Base-by-base conservation (phyloP, 106 monocot genomes). In the Ottelia alismoides region DNA sequence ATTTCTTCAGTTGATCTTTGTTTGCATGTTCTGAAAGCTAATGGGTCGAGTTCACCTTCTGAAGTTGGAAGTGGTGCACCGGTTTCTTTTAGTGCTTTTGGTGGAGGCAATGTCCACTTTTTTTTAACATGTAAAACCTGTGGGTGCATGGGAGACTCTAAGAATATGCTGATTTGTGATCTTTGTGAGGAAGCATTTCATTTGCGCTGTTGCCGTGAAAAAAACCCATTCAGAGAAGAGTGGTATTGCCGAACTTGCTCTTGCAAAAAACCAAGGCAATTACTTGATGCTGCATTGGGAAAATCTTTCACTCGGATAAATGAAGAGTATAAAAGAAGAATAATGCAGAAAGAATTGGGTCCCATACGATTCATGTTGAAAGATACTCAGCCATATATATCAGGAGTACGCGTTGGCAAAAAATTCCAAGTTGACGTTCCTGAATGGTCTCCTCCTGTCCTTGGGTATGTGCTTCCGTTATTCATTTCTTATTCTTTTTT, bases 401-500 rank as follows among this genome's bases (percentile, higher is more conserved):
- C 74, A 46, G 43, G 65, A 23, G 77, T 73, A 25, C 80, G 80
- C 27, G 62, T 85, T 74, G 90, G 84, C 27, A 31, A 49, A 32
- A 60, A 71, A 53, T 91, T 75, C 70, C 90, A 91, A 75, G 77
- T 31, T 35, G 72, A 91, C 53, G 75, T 85, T 74, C 70, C 74
- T 28, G 75, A 72, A 18, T 84, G 80, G 75, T n/a, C n/a, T n/a
- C n/a, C n/a, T n/a, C n/a, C n/a, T n/a, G n/a, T n/a, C n/a, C n/a
- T n/a, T n/a, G n/a, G n/a, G n/a, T n/a, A n/a, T n/a, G n/a, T n/a
- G n/a, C n/a, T n/a, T n/a, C n/a, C n/a, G n/a, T n/a, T n/a, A n/a
- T n/a, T n/a, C n/a, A n/a, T n/a, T n/a, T n/a, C n/a, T n/a, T n/a
- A n/a, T n/a, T n/a, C n/a, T n/a, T n/a, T n/a, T n/a, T n/a, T n/a